Base-by-base conservation (phyloP, 73 alveolate species). In the Tetrahymena elliotti region DNA sequence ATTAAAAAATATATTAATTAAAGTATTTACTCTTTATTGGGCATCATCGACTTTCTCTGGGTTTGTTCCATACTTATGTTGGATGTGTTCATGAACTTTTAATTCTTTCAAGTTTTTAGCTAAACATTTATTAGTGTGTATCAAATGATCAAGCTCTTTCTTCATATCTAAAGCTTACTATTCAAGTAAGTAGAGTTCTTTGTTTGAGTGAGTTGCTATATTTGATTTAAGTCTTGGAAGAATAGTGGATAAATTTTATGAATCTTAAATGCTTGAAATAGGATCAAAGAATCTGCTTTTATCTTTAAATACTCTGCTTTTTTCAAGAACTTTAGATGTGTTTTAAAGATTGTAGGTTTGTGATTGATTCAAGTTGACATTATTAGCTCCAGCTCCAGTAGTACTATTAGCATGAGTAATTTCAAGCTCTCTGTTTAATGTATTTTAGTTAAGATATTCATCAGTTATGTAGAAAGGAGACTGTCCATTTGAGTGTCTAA, bases 401-500 rank as follows among this genome's bases (percentile, higher is more conserved):
- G 93, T 94, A 24, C n/a, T 47, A 38, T 33, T 94, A 35, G 93
- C 93, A 36, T 47, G 93, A 38, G 95, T 52, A 83, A 68, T 83
- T 18, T 94, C 96, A 8, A 94, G 35, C 92, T 94, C 96, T 53
- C 93, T 94, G n/a, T 94, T 68, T 33, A 94, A 33, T 9, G 68
- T n/a, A 33, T 93, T 31, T 84, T 53, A n/a, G 41, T 83, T 47
- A 83, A 84, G 41, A 83, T 94, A 38, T 40, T 94, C 96, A 35
- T 94, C 96, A 68, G 96, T 94, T 7, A 94, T 88, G 84, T 84
- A 94, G 95, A 94, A 94, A 33, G 83, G 93, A 84, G 40, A 52
- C 96, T 94, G 8, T 84, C 54, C 93, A 37, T 31, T 37, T 8
- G 93, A 38, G 31, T 35, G 93, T 84, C 82, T 84, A 27, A 37